Conservation (phyloP, 805 yeast species). For the Suhomyces sp. region DNA sequence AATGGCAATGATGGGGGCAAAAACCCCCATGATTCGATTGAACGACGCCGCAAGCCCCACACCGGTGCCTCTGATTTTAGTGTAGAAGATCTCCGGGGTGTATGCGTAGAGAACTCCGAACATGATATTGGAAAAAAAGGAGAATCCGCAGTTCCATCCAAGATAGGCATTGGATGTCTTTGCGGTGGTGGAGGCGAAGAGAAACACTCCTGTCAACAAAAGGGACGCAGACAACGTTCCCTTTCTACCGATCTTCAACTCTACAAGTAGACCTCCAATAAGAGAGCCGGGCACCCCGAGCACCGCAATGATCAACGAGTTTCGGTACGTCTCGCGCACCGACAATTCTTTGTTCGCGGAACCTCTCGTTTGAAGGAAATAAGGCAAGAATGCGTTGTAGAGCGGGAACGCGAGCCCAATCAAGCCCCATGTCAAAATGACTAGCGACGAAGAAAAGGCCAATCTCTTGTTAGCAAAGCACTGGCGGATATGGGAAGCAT, state of each 20-base stretch:
- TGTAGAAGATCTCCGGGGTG: slow-evolving; percentile 62
- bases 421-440: slow-evolving; percentile 50
- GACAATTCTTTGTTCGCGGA: slow-evolving; percentile 24
- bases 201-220: slow-evolving; percentile 51
- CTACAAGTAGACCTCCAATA: slow-evolving; percentile 31
- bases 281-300: slow-evolving; percentile 34
- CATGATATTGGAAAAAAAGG: slow-evolving; percentile 49
- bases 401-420: slow-evolving; percentile 59
- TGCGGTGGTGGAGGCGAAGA: slow-evolving; percentile 63
- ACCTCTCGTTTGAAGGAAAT: slow-evolving; percentile 45
- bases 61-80: slow-evolving; percentile 51
- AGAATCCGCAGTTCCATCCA: slow-evolving; percentile 48
- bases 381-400: slow-evolving; percentile 53
- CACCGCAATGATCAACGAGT: slow-evolving; percentile 29
- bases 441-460: slow-evolving; percentile 42
- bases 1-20: slow-evolving; percentile 54
- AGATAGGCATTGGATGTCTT: slow-evolving; percentile 45
- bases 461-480: slow-evolving; percentile 46
- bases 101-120: slow-evolving; percentile 63
- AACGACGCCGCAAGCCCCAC: slow-evolving; percentile 57
- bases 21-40: slow-evolving; percentile 50
- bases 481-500: slow-evolving; percentile 38
- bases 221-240: slow-evolving; percentile 56
- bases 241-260: slow-evolving; percentile 47
- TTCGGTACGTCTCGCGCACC: slow-evolving; percentile 31